phyloP scores from a whole-genome alignment of 164 flowering plant genomes.

The Amborella trichopoda region DNA sequence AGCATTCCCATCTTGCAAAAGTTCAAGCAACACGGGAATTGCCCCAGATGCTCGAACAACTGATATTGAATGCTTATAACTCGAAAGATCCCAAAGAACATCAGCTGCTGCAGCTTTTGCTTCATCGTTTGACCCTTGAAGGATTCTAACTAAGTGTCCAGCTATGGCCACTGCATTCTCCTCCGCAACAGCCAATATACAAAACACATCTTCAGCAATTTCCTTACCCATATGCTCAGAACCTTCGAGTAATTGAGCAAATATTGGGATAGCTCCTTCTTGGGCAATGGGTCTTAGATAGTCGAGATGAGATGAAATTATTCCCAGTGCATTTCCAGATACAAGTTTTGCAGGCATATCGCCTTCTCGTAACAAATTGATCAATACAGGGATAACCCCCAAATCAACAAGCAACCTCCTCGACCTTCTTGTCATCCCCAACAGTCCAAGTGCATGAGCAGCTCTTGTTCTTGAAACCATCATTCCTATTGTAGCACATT shows the following conservation, averaged over 20 bases:
- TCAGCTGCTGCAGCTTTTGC: slow-evolving; percentile 43
- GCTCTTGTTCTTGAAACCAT: slow-evolving; percentile 45
- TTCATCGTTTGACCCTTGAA: slow-evolving; percentile 22
- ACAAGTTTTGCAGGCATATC: slow-evolving; percentile 22
- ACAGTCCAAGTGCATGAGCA: slow-evolving; percentile 38
- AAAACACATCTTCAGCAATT: slow-evolving; percentile 42
- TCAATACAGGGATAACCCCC: slow-evolving; percentile 28
- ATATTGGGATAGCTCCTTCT: slow-evolving; percentile 44
- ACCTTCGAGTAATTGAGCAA: slow-evolving; percentile 33
- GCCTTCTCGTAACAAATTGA: slow-evolving; percentile 26
- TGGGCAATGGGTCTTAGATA: slow-evolving; percentile 30
- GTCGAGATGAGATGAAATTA: slow-evolving; percentile 28
- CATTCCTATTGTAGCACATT: slow-evolving; percentile 30
- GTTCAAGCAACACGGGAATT: slow-evolving; percentile 30
- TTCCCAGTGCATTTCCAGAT: slow-evolving; percentile 43
- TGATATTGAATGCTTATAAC: slow-evolving; percentile 29
- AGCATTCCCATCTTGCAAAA: slow-evolving; percentile 18
- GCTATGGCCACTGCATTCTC: slow-evolving; percentile 29
- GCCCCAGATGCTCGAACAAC: slow-evolving; percentile 30
- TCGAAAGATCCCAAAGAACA: slow-evolving; percentile 42
- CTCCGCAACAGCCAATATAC: slow-evolving; percentile 36
- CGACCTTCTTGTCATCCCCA: slow-evolving; percentile 24
- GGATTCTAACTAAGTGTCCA: slow-evolving; percentile 31
- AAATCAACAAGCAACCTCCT: slow-evolving; percentile 30
- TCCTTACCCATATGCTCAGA: slow-evolving; percentile 30